These are phyloP conservation scores for Myxozyma mucilagina DNA, from an alignment of 805 yeast species.

Conservation along the genomic window DNA sequence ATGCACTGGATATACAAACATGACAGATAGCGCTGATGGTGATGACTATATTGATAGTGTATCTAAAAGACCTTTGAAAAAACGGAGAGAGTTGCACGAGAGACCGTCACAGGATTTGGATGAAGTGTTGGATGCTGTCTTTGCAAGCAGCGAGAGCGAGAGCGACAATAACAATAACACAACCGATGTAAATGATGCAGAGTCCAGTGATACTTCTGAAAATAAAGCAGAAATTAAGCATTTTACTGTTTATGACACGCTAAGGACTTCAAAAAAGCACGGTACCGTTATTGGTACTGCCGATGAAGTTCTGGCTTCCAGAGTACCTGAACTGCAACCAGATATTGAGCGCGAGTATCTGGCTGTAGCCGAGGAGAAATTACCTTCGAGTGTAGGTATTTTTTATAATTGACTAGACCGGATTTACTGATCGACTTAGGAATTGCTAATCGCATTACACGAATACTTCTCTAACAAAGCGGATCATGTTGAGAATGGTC, in stretches of 20 bases:
- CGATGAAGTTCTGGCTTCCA: neutral
- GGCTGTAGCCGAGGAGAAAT: neutral
- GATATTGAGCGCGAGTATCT: neutral
- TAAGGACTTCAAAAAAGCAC: neutral
- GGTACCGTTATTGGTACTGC: neutral
- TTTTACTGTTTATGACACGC: neutral
- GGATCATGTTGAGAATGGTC: neutral
- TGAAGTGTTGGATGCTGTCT: neutral
- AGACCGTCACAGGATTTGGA: neutral
- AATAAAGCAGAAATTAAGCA: neutral
- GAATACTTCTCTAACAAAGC: neutral
- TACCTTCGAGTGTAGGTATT: neutral
- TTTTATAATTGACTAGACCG: neutral
- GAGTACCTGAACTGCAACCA: neutral
- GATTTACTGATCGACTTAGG: neutral
- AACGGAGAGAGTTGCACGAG: neutral
- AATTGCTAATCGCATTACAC: neutral
- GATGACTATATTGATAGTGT: neutral
- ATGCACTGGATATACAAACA: too few species aligned
- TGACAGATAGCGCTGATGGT: neutral
- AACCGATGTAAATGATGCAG: neutral
- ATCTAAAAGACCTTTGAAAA: neutral
- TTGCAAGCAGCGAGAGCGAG: neutral
- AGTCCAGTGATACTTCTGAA: neutral
- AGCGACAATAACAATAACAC: neutral